Base-by-base conservation (phyloP, 192 early-diverging fungal genomes). In the Rhizophagus clarus region DNA sequence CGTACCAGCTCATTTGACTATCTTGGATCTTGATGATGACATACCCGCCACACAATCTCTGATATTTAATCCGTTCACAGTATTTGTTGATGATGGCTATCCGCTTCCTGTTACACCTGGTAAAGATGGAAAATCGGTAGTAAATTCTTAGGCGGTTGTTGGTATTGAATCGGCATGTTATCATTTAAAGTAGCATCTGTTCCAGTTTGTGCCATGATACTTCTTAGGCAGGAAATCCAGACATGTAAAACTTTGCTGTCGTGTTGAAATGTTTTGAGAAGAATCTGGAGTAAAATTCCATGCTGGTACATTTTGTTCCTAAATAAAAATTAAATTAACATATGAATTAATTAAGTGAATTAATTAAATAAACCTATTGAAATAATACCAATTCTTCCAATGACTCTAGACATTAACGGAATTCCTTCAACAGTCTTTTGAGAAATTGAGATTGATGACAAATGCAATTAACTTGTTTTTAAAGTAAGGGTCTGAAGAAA, bases 201-300 rank as follows among this genome's bases (percentile, higher is more conserved):
- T 26, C 79, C 61, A 11, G 81, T 86, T 42, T 82, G 81, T 60
- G 85, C 85, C 51, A 83, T 85, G 32, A 69, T 84, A 75, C 83
- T 84, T 60, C 85, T 84, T 79, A 80, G 32, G 85, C 85, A 26
- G 83, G 85, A 60, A 86, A 86, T 74, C 84, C 85, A 28, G 83
- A 84, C 81, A 83, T 81, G 81, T 74, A 61, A 79, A 76, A 66
- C 74, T 31, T 47, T 81, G 76, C 20, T 81, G 71, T 60, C 60
- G 61, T 45, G 75, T 61, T 74, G 77, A 14, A 51, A 77, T 47
- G 34, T 49, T 62, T 83, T 76, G 47, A 40, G 81, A 31, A 37
- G 83, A 62, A 77, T 31, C 63, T 80, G 82, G 31, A 24, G 72
- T 72, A 29, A 31, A 2, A 72, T 51, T 77, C 75, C 79, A 72